A percentile compares a stretch with the other conserved stretches of the same genome.
Conservation (phyloP, 2,329 filamentous ascomycete species). For the Aspergillus pseudonomiae region DNA sequence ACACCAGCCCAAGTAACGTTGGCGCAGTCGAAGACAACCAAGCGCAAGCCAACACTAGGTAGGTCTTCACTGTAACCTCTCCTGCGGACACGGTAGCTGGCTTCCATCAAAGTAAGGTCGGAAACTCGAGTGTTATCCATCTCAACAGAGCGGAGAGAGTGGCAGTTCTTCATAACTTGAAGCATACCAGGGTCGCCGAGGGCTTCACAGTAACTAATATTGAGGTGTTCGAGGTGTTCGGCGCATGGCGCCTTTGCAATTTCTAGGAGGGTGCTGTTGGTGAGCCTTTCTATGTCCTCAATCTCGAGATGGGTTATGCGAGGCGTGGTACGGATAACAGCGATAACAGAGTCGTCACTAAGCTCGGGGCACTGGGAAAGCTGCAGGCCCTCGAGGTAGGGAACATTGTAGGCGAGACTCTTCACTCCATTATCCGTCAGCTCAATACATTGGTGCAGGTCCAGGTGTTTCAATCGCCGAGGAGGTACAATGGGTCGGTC, state of each 20-base stretch:
- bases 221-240: constrained; percentile 72
- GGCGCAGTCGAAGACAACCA: constrained; percentile 89
- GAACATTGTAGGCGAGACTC: constrained; percentile 72
- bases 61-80: constrained; percentile 58
- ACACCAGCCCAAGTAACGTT: constrained; percentile 93
- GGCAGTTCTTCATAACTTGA: constrained; percentile 76
- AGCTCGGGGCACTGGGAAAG: constrained; percentile 76
- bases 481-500: constrained; percentile 74
- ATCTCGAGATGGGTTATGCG: constrained; percentile 83
- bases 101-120: constrained; percentile 82
- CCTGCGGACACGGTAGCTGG: constrained; percentile 74
- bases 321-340: constrained; percentile 74
- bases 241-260: constrained; percentile 78
- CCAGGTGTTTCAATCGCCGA: constrained; percentile 78
- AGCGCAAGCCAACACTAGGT: constrained; percentile 66
- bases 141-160: constrained; percentile 69
- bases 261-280: constrained; percentile 73
- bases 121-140: constrained; percentile 94
- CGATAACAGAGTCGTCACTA: constrained; percentile 71
- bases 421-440: constrained; percentile 75
- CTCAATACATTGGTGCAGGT: constrained; percentile 75
- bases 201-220: constrained; percentile 86
- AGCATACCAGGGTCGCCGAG: constrained; percentile 83
- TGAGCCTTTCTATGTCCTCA: constrained; percentile 79
- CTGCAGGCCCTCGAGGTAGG: constrained; percentile 79